These are phyloP conservation scores for Ananas comosus DNA, from an alignment of 176 grass and related monocot species.

Conservation along the genomic window DNA sequence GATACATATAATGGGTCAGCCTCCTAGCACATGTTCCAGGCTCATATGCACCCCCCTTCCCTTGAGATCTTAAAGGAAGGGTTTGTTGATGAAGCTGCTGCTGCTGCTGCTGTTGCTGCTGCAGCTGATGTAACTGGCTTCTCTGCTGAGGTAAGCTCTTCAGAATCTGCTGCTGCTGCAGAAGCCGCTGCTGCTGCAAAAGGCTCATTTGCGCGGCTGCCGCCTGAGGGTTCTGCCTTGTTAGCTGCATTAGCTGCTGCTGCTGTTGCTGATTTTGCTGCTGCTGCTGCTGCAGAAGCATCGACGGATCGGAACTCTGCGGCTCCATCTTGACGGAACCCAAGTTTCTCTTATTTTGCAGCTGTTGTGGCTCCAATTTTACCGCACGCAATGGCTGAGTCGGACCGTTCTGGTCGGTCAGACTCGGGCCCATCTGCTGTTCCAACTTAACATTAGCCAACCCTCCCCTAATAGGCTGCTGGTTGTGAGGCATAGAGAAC, in stretches of 20 bases:
- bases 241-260: slow-evolving; percentile 55
- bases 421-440: slow-evolving; percentile 39
- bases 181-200: slow-evolving; percentile 70
- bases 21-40: slow-evolving; percentile 86
- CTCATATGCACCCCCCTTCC: slow-evolving; percentile 51
- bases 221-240: slow-evolving; percentile 67
- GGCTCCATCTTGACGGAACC: slow-evolving; percentile 73
- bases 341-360: slow-evolving; percentile 59
- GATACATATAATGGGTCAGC: slow-evolving; percentile 96
- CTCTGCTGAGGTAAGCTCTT: slow-evolving; percentile 60
- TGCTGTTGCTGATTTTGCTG: slow-evolving; percentile 18
- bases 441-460: slow-evolving; percentile 70
- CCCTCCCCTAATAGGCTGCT: slow-evolving; percentile 48
- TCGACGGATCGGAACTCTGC: slow-evolving; percentile 38
- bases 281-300: slow-evolving; percentile 43
- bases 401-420: slow-evolving; percentile 41
- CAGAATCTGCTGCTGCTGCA: slow-evolving; percentile 52
- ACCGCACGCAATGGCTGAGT: slow-evolving; percentile 28
- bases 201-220: slow-evolving; percentile 60
- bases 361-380: slow-evolving; percentile 64
- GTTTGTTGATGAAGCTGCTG: slow-evolving; percentile 61
- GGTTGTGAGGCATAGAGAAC: slow-evolving; percentile 35
- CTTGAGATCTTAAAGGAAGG: slow-evolving; percentile 40
- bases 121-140: slow-evolving; percentile 41
- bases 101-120: slow-evolving; percentile 44